Percentiles rank a stretch among this genome's conserved stretches.
Evolutionary conservation across 768 basidiomycete genomes (phyloP).

Genomic region (Grammothele lineata): DNA sequence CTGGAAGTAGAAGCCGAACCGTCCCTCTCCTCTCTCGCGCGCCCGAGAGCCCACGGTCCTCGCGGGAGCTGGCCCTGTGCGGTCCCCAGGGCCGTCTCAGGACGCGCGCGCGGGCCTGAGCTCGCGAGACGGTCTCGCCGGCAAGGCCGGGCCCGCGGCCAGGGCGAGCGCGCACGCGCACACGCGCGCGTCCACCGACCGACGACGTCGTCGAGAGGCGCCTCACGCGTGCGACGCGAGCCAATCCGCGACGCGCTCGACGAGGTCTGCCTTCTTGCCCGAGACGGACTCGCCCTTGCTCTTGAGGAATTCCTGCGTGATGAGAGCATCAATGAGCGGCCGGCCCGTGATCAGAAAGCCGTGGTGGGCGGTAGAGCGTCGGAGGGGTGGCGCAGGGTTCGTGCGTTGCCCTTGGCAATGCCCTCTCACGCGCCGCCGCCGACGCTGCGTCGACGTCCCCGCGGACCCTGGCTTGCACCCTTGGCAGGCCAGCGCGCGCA

Average conservation of each 20-base stretch:
- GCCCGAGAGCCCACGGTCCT: conserved; percentile 11
- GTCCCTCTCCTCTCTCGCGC: not conserved
- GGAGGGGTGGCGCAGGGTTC: not conserved
- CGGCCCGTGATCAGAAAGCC: conserved; percentile 1
- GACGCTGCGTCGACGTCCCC: conserved; percentile 2
- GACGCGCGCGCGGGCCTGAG: not conserved
- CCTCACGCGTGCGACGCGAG: conserved; percentile 35
- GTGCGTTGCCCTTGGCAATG: too few species aligned
- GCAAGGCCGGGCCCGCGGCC: not conserved
- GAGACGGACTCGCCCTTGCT: conserved; percentile 54
- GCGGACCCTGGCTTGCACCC: conserved; percentile 5
- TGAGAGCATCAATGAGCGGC: conserved; percentile 6
- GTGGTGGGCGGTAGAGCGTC: conserved; percentile 1
- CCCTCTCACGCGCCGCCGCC: conserved; percentile 5
- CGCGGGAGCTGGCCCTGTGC: conserved; percentile 8
- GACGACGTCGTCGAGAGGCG: too few species aligned
- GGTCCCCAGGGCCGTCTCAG: not conserved
- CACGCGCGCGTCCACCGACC: too few species aligned
- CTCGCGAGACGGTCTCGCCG: not conserved
- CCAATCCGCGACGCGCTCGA: conserved; percentile 65
- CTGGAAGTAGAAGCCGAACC: conserved; percentile 4
- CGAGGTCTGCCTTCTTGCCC: conserved; percentile 71
- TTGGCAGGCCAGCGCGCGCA: not conserved
- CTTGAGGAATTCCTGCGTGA: conserved; percentile 63
- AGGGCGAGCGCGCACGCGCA: too few species aligned